These are phyloP conservation scores for Suillus lakei DNA, from an alignment of 768 basidiomycete genomes.

Conservation along the genomic window DNA sequence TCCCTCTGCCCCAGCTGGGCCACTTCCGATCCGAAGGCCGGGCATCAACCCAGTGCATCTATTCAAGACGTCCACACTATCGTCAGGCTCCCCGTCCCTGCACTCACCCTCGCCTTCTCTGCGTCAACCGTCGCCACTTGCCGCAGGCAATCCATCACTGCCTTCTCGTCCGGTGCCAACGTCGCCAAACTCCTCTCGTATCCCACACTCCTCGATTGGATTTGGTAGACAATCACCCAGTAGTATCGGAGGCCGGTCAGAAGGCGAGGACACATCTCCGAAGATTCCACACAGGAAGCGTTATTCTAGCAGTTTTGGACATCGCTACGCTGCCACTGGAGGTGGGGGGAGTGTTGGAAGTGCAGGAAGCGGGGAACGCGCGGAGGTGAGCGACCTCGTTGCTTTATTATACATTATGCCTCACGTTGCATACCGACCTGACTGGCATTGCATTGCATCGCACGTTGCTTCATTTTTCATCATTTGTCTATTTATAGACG, in stretches of 20 bases:
- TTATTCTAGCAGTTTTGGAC: conserved; percentile 81
- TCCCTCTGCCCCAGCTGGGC: conserved; percentile 42
- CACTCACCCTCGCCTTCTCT: conserved; percentile 54
- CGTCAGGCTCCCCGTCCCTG: conserved; percentile 52
- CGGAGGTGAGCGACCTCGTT: conserved; percentile 19
- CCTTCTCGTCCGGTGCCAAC: conserved; percentile 42
- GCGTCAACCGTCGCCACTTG: conserved; percentile 50
- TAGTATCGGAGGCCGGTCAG: conserved; percentile 46
- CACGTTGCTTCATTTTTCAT: conserved; percentile 2
- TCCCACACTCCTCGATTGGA: conserved; percentile 45
- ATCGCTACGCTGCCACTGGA: conserved; percentile 58
- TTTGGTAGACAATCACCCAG: conserved; percentile 41
- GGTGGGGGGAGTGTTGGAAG: conserved; percentile 40
- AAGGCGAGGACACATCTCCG: conserved; percentile 37
- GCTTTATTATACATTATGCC: not conserved
- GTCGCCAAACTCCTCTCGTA: conserved; percentile 48
- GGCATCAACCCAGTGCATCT: conserved; percentile 47
- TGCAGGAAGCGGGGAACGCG: conserved; percentile 44
- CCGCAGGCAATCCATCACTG: conserved; percentile 38
- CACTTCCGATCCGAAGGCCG: conserved; percentile 50
- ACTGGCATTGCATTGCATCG: not conserved
- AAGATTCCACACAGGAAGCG: conserved; percentile 50
- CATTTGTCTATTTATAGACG: conserved; percentile 1
- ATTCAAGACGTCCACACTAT: conserved; percentile 56
- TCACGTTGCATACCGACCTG: not conserved